Conservation (phyloP, 306 rosid genomes). For the Acacia acuminata region DNA sequence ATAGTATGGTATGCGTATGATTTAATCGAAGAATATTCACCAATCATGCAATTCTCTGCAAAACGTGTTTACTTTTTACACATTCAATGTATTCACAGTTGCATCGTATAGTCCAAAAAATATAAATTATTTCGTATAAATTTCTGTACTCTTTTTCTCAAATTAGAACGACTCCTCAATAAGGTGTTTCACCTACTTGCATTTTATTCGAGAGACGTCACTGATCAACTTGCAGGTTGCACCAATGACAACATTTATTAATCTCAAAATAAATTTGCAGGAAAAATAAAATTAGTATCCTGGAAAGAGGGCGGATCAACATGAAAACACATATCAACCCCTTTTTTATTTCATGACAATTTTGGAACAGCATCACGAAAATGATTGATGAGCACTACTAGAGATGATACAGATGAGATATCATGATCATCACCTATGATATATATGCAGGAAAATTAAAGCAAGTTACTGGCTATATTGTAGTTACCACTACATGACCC, state of each 20-base stretch:
- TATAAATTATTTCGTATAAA: background rate
- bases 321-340: background rate
- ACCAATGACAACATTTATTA: background rate
- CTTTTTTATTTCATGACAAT: conserved; percentile 22
- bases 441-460: background rate
- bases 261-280: background rate
- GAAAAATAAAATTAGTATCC: background rate
- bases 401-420: background rate
- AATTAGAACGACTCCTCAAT: background rate
- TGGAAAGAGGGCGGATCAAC: background rate
- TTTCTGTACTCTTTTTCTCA: background rate
- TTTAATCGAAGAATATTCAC: background rate
- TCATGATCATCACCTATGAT: no score
- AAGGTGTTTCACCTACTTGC: background rate
- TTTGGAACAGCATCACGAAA: background rate
- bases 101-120: background rate
- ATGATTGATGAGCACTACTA: background rate
- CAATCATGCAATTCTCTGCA: background rate
- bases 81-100: background rate
- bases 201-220: background rate
- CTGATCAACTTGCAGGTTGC: background rate
- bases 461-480: background rate
- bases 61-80: background rate
- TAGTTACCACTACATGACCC: background rate
- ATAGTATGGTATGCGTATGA: background rate